Base-by-base conservation (phyloP, 768 basidiomycete genomes). In the Rhizopogon vulgaris region DNA sequence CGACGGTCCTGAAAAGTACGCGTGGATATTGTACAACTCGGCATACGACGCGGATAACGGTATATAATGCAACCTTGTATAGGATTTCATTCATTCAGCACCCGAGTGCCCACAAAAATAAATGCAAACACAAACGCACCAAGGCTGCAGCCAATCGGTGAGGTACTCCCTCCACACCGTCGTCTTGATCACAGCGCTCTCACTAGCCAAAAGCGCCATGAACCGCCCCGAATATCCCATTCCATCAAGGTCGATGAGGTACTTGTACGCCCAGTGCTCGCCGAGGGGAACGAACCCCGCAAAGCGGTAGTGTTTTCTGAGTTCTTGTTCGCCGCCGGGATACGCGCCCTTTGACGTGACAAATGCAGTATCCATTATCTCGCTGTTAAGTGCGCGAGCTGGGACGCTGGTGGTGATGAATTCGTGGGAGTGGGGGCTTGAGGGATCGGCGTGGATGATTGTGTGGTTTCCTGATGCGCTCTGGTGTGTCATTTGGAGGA, bases 211-310 rank as follows among this genome's bases (percentile, higher is more conserved):
- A 63, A 91, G 83, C 0, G 85, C 78, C 78, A 92, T 83, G 67
- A 96, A 94, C 9, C 92, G 78, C 2, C 86, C 94, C 25, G 87
- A 92, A 67, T 97, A 98, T 15, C 90, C 86, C 89, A 94, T 94
- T 11, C 95, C 94, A 62, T 96, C 94, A 51, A 98, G 69, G 67
- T 97, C 94, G 56, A 94, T 69, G 34, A 95, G 75, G 63, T 94
- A 92, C 71, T 96, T 95, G 74, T 94, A 90, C 53, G 84, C 74
- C 94, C 94, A 98, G 61, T 93, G 87, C 51, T 83, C 78, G 5
- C 90, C 90, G 0, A 98, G 72, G 3, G 87, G 85, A 1, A 90
- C 91, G 1, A 87, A 74, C 46, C 87, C 81, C 9, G 78, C 80
- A 58, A 90, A 85, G 27, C 87, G 78, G 64, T 90, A 84, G 32